A percentile compares a stretch with the other conserved stretches of the same genome.
Evolutionary conservation across 2,329 filamentous ascomycete genomes (phyloP).

Genomic region (Colletotrichum chlorophyti): DNA sequence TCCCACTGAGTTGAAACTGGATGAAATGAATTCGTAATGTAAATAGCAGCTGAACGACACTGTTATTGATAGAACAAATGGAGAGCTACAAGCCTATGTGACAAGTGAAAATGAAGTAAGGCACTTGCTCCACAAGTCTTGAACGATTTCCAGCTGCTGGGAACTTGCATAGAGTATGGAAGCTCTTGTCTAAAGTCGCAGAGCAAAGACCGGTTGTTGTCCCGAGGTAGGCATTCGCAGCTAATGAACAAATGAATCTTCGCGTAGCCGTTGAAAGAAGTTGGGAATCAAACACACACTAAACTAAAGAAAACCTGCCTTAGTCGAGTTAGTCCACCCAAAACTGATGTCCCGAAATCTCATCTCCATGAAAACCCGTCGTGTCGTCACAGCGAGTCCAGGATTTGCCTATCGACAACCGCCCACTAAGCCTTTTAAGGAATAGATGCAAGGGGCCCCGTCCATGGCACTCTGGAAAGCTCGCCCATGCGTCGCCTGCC

Average conservation of each 20-base stretch:
- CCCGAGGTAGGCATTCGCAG: not conserved
- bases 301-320: not conserved
- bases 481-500: constrained; percentile 18
- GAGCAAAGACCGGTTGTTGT: not conserved
- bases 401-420: constrained; percentile 22
- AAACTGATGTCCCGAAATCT: not conserved
- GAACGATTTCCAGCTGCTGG: not conserved
- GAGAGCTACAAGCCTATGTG: too few species aligned
- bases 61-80: too few species aligned
- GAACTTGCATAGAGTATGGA: too few species aligned
- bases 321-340: not conserved
- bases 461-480: constrained; percentile 18
- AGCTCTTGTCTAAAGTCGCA: too few species aligned
- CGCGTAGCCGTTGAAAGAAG: not conserved
- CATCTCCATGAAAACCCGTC: not conserved
- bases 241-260: not conserved
- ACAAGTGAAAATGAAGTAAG: too few species aligned
- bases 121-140: not conserved
- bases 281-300: not conserved
- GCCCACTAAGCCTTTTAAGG: constrained; percentile 17
- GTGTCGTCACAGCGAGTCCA: constrained; percentile 25
- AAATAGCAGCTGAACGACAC: too few species aligned
- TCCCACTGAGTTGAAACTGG: not conserved
- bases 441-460: constrained; percentile 22
- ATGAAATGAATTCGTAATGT: not conserved